These are phyloP conservation scores for Orobanche coerulescens DNA, from an alignment of 257 asterid genomes.

Conservation along the genomic window DNA sequence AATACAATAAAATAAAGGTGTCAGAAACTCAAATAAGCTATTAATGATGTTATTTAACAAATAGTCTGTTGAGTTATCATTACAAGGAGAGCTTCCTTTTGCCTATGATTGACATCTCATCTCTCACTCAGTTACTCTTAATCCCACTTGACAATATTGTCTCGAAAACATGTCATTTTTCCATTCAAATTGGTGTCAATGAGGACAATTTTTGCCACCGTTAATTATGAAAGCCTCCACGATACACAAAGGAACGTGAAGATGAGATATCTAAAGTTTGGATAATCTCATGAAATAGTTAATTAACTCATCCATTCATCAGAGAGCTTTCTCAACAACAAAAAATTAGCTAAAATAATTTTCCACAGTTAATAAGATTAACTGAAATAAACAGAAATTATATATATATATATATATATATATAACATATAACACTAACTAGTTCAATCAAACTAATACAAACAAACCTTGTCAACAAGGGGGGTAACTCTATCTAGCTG, in stretches of 20 bases:
- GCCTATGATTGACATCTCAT: background rate
- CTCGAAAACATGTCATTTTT: background rate
- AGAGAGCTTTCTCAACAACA: background rate
- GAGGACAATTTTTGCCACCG: background rate
- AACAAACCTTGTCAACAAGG: constrained; percentile 55
- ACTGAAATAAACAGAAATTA: background rate
- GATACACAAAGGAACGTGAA: constrained; percentile 1
- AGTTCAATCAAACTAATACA: background rate
- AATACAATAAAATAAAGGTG: background rate
- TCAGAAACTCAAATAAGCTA: background rate
- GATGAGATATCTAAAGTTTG: constrained; percentile 4
- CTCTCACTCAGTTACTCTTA: background rate
- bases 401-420: background rate
- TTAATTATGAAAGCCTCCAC: constrained; percentile 4
- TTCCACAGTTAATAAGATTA: background rate
- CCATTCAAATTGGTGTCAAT: background rate
- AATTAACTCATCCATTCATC: background rate
- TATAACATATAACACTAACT: background rate
- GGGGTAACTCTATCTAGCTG: constrained; percentile 85
- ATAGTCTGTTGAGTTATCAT: too few relatives aligned
- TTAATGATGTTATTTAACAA: too few relatives aligned
- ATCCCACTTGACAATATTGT: background rate
- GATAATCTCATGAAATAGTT: background rate
- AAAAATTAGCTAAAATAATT: background rate
- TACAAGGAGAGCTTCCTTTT: background rate